These are phyloP conservation scores for Citrullus mucosospermus DNA, from an alignment of 306 rosid species.

Conservation along the genomic window DNA sequence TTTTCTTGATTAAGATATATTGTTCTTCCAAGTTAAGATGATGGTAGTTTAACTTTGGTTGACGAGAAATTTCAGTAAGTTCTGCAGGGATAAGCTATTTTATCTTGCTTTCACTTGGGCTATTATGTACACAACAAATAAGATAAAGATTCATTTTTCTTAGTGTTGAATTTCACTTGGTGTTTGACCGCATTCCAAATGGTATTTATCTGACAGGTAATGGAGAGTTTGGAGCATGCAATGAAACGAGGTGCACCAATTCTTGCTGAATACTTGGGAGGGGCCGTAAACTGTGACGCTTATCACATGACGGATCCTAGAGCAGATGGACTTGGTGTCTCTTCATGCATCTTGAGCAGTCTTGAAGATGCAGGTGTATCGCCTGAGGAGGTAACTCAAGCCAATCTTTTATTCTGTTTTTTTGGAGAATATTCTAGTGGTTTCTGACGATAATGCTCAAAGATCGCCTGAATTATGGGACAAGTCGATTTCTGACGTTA, in stretches of 20 bases:
- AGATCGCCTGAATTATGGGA: background rate
- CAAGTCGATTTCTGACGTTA: background rate
- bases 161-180: background rate
- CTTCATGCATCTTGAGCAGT: conserved; percentile 80
- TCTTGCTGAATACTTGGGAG: conserved; percentile 93
- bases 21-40: background rate
- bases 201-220: conserved; percentile 34
- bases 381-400: conserved; percentile 71
- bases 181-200: background rate
- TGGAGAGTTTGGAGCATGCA: conserved; percentile 98
- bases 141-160: background rate
- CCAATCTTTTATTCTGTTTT: background rate
- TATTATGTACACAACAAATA: background rate
- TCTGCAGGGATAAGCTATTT: background rate
- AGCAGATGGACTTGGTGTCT: conserved; percentile 96
- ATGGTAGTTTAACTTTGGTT: background rate
- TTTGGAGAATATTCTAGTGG: background rate
- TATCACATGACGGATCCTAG: conserved; percentile 99
- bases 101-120: background rate
- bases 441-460: background rate
- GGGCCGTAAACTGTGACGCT: conserved; percentile 96
- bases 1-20: background rate
- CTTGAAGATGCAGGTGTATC: conserved; percentile 99
- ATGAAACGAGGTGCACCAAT: conserved; percentile 91
- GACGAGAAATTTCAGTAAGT: background rate